Conservation (phyloP, 2,329 filamentous ascomycete species). For the Fusarium palustre region DNA sequence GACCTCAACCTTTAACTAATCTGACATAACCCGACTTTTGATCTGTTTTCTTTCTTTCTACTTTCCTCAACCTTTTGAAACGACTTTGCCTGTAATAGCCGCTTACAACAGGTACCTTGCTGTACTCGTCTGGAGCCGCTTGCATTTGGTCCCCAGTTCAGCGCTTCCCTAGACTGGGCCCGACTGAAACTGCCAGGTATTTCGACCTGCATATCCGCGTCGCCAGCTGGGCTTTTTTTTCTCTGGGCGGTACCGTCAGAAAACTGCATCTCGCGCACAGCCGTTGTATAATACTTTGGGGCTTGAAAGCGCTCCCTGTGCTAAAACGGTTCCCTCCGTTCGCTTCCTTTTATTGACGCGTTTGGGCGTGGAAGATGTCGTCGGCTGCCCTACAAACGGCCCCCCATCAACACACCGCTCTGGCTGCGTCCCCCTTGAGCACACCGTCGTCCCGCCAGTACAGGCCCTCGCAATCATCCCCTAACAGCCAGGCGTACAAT, state of each 20-base stretch:
- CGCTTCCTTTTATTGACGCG: conserved; percentile 37
- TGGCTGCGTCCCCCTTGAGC: conserved; percentile 62
- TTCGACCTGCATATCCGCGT: conserved; percentile 47
- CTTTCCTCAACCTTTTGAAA: conserved; percentile 29
- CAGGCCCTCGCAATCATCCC: conserved; percentile 63
- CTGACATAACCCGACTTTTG: not conserved
- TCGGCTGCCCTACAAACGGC: conserved; percentile 72
- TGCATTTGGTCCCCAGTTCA: conserved; percentile 38
- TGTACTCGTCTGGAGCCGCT: conserved; percentile 34
- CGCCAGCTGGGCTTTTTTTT: conserved; percentile 40
- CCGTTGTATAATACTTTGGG: conserved; percentile 15
- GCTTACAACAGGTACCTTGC: conserved; percentile 18
- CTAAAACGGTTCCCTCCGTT: conserved; percentile 18
- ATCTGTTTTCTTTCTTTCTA: not conserved
- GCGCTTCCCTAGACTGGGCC: conserved; percentile 36
- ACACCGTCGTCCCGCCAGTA: conserved; percentile 65
- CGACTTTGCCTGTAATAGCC: conserved; percentile 28
- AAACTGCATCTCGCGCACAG: conserved; percentile 26
- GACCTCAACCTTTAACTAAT: not conserved
- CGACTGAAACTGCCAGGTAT: conserved; percentile 48
- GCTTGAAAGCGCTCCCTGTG: conserved; percentile 6
- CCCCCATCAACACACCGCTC: conserved; percentile 65
- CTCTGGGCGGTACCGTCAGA: conserved; percentile 31
- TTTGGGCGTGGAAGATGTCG: conserved; percentile 53
- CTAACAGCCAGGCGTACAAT: conserved; percentile 68